Percentiles rank a stretch among this genome's conserved stretches.
Conservation (phyloP, 2,329 filamentous ascomycete genomes). For the Ophiosphaerella herpotricha region DNA sequence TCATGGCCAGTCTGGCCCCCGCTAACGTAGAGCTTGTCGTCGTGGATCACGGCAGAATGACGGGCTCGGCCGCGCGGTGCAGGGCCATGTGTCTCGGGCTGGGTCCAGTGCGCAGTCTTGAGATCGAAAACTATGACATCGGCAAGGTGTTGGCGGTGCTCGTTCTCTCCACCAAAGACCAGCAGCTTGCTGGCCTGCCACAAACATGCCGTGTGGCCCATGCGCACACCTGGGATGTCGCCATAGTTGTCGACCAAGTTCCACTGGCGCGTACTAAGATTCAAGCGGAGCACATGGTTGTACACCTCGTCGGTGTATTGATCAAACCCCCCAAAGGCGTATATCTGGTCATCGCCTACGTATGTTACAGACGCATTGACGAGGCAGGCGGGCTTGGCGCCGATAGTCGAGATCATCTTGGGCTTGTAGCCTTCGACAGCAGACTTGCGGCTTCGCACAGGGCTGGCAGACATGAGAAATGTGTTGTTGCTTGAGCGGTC, state of each 20-base stretch:
- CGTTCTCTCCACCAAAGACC: constrained; percentile 97
- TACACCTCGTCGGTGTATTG: constrained; percentile 99
- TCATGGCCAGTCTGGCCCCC: constrained; percentile 95
- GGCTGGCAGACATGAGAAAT: constrained; percentile 84
- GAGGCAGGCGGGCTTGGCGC: constrained; percentile 80
- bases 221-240: constrained; percentile 93
- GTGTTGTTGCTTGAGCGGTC: constrained; percentile 72
- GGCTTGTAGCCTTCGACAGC: constrained; percentile 79
- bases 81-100: constrained; percentile 82
- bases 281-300: constrained; percentile 91
- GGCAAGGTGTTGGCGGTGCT: constrained; percentile 92
- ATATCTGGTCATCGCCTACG: constrained; percentile 95
- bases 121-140: constrained; percentile 97
- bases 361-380: constrained; percentile 99
- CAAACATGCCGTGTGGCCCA: constrained; percentile 97
- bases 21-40: constrained; percentile 94
- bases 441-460: constrained; percentile 57
- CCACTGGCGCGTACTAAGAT: constrained; percentile 89
- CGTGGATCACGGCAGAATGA: constrained; percentile 91
- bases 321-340: constrained; percentile 97
- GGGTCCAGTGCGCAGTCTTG: constrained; percentile 92
- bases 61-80: constrained; percentile 88
- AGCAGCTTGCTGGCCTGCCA: constrained; percentile 95
- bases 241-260: constrained; percentile 97
- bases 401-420: constrained; percentile 68